Evolutionary conservation across 2,329 filamentous ascomycete genomes (phyloP), one percentile per base, ranked within the genome.

Genomic region (Diaporthe vaccinii): DNA sequence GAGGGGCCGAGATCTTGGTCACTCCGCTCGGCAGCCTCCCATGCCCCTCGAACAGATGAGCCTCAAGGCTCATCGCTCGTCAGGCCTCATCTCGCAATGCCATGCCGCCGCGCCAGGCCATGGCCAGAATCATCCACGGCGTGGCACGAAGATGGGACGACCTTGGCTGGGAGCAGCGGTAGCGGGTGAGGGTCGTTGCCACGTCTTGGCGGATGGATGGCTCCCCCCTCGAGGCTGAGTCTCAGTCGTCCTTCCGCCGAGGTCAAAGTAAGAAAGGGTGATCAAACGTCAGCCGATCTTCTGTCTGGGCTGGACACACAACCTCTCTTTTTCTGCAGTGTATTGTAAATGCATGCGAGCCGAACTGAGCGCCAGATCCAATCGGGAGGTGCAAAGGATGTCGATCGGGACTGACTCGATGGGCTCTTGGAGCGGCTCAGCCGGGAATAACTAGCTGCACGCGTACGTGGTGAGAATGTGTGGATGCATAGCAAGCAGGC

Each of bases 201-300:
- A 20, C 55, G 44, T 58, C 70, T 72, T 72, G 70, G 70, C 31
- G 28, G 22, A 28, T 36, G 67, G 34, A 34, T 39, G 36, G 10
- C 6, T 28, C 36, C 25, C 31, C 10, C 41, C 46, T 17, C 36
- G 34, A 31, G 49, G 31, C 51, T 41, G 25, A 58, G 68, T 28
- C 68, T 41, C 36, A 44, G 68, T 58, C 53, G 36, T 31, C 44
- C 8, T 22, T 17, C 25, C 41, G 51, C 53, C 36, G 51, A 58
- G 55, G 44, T 51, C 57, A 28, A 53, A 51, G 49, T 44, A 61
- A 72, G 53, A 44, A 72, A n/a, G 31, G 69, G 53, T 28, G 69
- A 72, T 72, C 69, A 72, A 59, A 72, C 69, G 22, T 59, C 46
- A 34, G 46, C 65, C 65, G 46, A 55, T 68, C 46, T 68, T 55